These are phyloP conservation scores for Silene coronaria DNA, from an alignment of 179 eudicot genomes.

Conservation along the genomic window DNA sequence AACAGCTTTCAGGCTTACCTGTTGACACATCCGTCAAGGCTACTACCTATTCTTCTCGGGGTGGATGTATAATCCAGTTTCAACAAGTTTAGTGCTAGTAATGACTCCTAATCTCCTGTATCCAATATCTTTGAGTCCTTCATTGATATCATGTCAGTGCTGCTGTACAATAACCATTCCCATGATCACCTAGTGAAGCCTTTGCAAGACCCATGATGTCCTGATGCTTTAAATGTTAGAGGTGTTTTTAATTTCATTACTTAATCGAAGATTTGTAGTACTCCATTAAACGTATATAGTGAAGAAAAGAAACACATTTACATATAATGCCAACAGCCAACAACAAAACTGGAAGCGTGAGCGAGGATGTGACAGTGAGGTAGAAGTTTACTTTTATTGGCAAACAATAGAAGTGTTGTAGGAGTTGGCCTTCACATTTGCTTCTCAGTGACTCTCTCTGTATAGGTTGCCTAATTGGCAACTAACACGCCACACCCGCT, in stretches of 20 bases:
- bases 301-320: background rate
- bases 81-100: background rate
- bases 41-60: background rate
- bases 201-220: background rate
- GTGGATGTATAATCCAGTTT: background rate
- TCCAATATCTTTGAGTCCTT: background rate
- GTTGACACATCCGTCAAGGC: too few species aligned
- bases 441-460: too few species aligned
- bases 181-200: background rate
- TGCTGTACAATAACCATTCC: background rate
- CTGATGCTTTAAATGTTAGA: background rate
- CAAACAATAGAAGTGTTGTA: background rate
- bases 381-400: background rate
- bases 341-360: background rate
- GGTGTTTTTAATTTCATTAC: background rate
- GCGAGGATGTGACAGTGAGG: too few species aligned
- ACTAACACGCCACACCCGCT: too few species aligned
- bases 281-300: background rate
- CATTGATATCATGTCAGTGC: background rate
- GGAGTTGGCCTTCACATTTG: too few species aligned
- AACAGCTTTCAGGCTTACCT: too few species aligned
- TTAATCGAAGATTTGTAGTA: background rate
- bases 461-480: too few species aligned
- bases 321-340: background rate
- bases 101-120: background rate